phyloP scores from a whole-genome alignment of 2,329 filamentous ascomycete species.

The Erysiphe pulchra region DNA sequence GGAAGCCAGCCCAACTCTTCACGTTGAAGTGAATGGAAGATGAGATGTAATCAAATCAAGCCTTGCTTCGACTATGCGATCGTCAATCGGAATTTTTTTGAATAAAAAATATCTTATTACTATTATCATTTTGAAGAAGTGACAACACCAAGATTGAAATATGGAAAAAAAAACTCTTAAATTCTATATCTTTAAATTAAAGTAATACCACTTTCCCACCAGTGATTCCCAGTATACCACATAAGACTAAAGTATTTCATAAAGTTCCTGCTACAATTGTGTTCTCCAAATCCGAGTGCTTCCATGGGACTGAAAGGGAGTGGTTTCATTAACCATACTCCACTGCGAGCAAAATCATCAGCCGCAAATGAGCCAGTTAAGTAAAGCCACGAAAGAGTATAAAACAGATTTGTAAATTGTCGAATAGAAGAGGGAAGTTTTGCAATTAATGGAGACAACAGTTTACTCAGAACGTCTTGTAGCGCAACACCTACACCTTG shows the following conservation, averaged over 20 bases:
- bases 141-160: no score
- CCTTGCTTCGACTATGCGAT: no score
- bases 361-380: slow-evolving; percentile 37
- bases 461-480: slow-evolving; percentile 22
- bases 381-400: slow-evolving; percentile 41
- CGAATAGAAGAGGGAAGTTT: slow-evolving; percentile 20
- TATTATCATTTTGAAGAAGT: no score
- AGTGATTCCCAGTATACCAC: slow-evolving; percentile 33
- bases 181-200: slow-evolving; percentile 1
- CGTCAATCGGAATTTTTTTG: no score
- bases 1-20: no score
- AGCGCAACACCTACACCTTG: slow-evolving; percentile 38
- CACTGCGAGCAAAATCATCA: slow-evolving; percentile 49
- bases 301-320: slow-evolving; percentile 46
- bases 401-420: slow-evolving; percentile 31
- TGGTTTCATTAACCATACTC: slow-evolving; percentile 60
- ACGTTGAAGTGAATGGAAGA: no score
- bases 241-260: slow-evolving; percentile 26
- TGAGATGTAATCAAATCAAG: no score
- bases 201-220: slow-evolving; percentile 30
- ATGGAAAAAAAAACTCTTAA: neutral
- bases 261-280: slow-evolving; percentile 38
- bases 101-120: no score
- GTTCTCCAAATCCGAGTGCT: slow-evolving; percentile 33
- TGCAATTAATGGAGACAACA: slow-evolving; percentile 13